Conservation (phyloP, 2,329 filamentous ascomycete genomes). For the Phaeosphaeria sp. region DNA sequence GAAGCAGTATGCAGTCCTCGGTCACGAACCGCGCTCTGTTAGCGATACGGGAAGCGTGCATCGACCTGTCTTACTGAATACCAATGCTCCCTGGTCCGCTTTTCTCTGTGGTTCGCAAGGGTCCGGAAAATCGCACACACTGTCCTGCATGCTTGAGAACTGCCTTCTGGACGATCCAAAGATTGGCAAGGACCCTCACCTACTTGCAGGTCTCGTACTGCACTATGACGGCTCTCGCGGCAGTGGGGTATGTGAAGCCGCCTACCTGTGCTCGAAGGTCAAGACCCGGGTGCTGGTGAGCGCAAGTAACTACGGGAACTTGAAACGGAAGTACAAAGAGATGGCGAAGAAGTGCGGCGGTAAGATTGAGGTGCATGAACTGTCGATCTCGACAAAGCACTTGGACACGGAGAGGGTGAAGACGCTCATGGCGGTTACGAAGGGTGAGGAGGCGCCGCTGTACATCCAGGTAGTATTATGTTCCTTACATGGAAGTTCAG, state of each 20-base stretch:
- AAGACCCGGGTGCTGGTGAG: slow-evolving; percentile 22
- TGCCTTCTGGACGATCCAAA: slow-evolving; percentile 43
- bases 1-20: slow-evolving; percentile 12
- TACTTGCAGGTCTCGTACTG: slow-evolving; percentile 65
- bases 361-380: slow-evolving; percentile 13
- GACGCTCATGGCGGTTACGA: slow-evolving; percentile 24
- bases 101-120: slow-evolving; percentile 70
- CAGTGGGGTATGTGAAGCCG: slow-evolving; percentile 22
- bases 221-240: slow-evolving; percentile 53
- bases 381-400: slow-evolving; percentile 12
- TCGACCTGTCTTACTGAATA: slow-evolving; percentile 56
- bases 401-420: slow-evolving; percentile 24
- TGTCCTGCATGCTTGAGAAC: slow-evolving; percentile 67
- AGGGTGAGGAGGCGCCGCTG: slow-evolving; percentile 15
- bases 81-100: slow-evolving; percentile 60
- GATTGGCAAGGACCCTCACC: slow-evolving; percentile 55
- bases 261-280: slow-evolving; percentile 16
- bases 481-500: neutral
- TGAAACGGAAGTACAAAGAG: slow-evolving; percentile 13
- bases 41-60: neutral
- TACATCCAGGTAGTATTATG: slow-evolving; percentile 22
- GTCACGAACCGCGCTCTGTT: neutral
- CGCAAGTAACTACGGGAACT: slow-evolving; percentile 17
- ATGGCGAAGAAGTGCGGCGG: slow-evolving; percentile 9
- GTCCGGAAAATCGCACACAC: slow-evolving; percentile 65